Conservation (phyloP, 2,329 filamentous ascomycete genomes). For the Cordyceps javanica region DNA sequence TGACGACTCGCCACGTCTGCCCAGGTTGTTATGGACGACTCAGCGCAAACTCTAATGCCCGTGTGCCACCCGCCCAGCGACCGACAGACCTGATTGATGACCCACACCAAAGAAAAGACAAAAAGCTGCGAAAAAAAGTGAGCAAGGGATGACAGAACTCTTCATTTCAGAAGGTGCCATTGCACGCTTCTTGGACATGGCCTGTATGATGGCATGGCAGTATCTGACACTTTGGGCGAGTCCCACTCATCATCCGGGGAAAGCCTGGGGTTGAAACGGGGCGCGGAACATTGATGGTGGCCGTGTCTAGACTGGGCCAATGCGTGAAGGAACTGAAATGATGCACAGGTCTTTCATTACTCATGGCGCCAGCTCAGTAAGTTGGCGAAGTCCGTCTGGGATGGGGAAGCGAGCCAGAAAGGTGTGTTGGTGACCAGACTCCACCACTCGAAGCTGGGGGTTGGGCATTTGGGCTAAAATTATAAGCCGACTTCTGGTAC, state of each 20-base stretch:
- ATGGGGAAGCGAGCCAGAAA: no score
- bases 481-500: no score
- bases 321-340: not conserved
- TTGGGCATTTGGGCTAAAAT: no score
- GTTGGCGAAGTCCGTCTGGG: no score
- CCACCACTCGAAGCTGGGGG: no score
- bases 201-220: not conserved
- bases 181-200: not conserved
- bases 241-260: slow-evolving; percentile 9
- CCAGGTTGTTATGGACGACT: no score
- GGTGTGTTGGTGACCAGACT: no score
- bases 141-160: not conserved
- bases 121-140: not conserved
- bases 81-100: not conserved
- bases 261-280: slow-evolving; percentile 7
- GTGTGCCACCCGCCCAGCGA: not conserved
- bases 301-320: slow-evolving; percentile 2
- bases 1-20: not conserved
- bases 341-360: no score
- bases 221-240: not conserved
- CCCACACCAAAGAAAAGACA: not conserved
- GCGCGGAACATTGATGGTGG: slow-evolving; percentile 5
- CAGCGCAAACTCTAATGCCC: not conserved
- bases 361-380: no score
- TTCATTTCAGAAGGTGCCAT: not conserved